Evolutionary conservation across 108 stramenopile species (phyloP).

Genomic region (Cyclotella choctawhatcheeana): DNA sequence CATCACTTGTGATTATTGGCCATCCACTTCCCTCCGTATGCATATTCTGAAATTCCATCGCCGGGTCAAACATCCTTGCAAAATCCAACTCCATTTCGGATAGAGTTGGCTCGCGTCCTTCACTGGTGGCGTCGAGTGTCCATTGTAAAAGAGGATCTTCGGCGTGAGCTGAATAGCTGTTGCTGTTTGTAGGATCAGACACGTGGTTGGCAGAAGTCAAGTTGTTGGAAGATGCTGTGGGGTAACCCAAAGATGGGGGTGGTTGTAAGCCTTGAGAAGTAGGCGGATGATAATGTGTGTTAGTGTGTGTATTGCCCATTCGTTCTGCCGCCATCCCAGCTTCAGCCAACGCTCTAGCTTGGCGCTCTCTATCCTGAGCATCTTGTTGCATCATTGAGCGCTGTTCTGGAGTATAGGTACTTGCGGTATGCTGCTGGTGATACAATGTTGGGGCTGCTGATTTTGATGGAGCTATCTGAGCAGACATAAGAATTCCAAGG

Average conservation of each 20-base stretch:
- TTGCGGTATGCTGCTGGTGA: constrained; percentile 33
- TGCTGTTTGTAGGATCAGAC: constrained; percentile 13
- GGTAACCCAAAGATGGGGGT: constrained; percentile 51
- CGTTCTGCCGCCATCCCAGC: constrained; percentile 83
- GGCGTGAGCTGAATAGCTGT: not conserved
- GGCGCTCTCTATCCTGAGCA: constrained; percentile 79
- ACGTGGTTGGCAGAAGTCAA: constrained; percentile 12
- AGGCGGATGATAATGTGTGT: constrained; percentile 47
- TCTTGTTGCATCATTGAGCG: constrained; percentile 59
- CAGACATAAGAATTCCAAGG: constrained; percentile 73
- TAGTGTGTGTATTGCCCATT: constrained; percentile 12
- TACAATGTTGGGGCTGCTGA: constrained; percentile 20
- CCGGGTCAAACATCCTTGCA: constrained; percentile 83
- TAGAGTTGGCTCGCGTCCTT: constrained; percentile 17
- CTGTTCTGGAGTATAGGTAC: constrained; percentile 50
- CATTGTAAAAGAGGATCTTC: constrained; percentile 36
- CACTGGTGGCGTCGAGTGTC: constrained; percentile 44
- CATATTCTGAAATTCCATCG: constrained; percentile 53
- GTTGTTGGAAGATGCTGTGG: constrained; percentile 14
- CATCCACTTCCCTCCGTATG: constrained; percentile 63
- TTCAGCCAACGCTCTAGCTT: constrained; percentile 82
- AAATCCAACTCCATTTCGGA: constrained; percentile 89
- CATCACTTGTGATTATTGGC: constrained; percentile 23
- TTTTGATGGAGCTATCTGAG: constrained; percentile 13
- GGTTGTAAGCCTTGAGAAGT: constrained; percentile 37